Percentiles rank a stretch among this genome's conserved stretches.
phyloP scores from a whole-genome alignment of 78 protist genomes.

The Salpingoeca rosetta region DNA sequence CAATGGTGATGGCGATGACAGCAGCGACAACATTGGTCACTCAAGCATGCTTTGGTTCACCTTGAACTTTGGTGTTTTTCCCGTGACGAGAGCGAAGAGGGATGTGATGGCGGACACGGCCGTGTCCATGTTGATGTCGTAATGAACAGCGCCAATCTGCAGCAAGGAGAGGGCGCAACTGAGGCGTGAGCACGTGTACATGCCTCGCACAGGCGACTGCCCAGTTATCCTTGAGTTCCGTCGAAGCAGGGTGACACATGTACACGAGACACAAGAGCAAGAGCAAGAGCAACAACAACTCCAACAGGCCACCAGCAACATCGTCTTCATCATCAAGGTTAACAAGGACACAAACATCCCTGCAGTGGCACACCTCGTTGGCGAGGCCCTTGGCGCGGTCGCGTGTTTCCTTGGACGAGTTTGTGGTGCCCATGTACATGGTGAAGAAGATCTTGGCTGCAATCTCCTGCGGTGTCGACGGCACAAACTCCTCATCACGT shows the following conservation, averaged over 20 bases:
- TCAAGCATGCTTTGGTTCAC: too few relatives aligned
- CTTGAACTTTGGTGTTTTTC: conserved; percentile 31
- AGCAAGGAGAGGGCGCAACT: neutral
- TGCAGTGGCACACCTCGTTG: neutral
- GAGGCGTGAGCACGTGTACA: neutral
- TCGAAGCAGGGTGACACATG: too few relatives aligned
- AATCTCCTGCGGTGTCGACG: neutral
- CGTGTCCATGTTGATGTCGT: conserved; percentile 39
- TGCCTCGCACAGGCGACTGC: neutral
- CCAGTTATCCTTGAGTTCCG: too few relatives aligned
- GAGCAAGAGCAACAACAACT: too few relatives aligned
- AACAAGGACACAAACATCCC: neutral
- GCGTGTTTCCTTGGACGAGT: conserved; percentile 48
- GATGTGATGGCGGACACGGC: conserved; percentile 21
- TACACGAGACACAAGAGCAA: too few relatives aligned
- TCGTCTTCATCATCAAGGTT: neutral
- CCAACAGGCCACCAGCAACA: neutral
- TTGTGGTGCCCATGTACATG: conserved; percentile 57
- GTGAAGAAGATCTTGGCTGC: conserved; percentile 30
- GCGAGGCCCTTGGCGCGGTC: conserved; percentile 23
- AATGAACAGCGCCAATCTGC: conserved; percentile 16
- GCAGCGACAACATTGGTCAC: too few relatives aligned
- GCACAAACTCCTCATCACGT: neutral
- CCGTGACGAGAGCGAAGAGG: conserved; percentile 9
- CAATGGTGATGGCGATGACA: too few relatives aligned